A percentile compares a stretch with the other conserved stretches of the same genome.
These are phyloP conservation scores for Entonaema liquescens DNA, from an alignment of 495 filamentous ascomycete genomes.

Conservation along the genomic window DNA sequence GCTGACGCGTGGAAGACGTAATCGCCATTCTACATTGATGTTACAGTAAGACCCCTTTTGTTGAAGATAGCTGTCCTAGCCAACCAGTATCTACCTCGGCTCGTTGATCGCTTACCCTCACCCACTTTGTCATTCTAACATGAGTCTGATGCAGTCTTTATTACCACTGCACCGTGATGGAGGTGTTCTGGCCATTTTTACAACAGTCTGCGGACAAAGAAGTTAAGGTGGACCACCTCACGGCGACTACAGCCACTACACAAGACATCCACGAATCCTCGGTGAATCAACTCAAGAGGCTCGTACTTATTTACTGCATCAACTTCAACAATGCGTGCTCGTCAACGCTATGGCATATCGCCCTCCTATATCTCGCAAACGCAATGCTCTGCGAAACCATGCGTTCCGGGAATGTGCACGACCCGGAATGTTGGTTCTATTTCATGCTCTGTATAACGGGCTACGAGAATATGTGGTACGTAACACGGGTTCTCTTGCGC, in stretches of 20 bases:
- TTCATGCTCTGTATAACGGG: constrained; percentile 41
- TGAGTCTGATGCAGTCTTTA: constrained; percentile 30
- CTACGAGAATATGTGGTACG: constrained; percentile 40
- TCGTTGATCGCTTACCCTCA: not conserved
- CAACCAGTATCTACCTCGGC: not conserved
- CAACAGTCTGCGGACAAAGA: constrained; percentile 14
- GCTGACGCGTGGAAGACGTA: constrained; percentile 33
- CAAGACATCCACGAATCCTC: constrained; percentile 34
- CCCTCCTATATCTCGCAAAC: constrained; percentile 41
- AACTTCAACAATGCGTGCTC: constrained; percentile 22
- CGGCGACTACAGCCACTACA: constrained; percentile 6
- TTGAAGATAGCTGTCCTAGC: not conserved
- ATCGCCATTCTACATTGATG: constrained; percentile 31
- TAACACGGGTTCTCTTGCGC: not conserved
- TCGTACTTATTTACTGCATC: constrained; percentile 38
- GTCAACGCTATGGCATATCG: constrained; percentile 39
- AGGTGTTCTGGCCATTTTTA: constrained; percentile 40
- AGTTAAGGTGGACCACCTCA: constrained; percentile 24
- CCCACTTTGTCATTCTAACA: constrained; percentile 16
- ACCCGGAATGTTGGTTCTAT: constrained; percentile 41
- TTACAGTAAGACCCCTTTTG: constrained; percentile 36
- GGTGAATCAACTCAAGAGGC: constrained; percentile 40
- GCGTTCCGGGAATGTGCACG: constrained; percentile 28
- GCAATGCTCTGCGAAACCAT: constrained; percentile 38
- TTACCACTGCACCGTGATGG: constrained; percentile 39